These are phyloP conservation scores for Citrus maxima DNA, from an alignment of 345 rosid genomes.

Conservation along the genomic window DNA sequence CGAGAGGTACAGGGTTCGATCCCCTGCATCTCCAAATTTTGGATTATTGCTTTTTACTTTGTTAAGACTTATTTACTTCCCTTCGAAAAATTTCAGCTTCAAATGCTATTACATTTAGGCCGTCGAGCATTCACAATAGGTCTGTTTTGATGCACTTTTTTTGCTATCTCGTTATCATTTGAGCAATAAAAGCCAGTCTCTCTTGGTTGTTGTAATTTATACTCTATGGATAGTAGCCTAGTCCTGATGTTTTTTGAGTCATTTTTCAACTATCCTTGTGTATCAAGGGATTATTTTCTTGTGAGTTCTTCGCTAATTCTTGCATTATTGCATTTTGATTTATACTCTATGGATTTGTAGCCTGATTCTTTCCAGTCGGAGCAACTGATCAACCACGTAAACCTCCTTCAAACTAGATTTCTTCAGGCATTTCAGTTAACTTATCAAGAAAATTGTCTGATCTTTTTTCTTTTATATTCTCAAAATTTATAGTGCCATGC, in stretches of 20 bases:
- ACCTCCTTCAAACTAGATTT: not conserved
- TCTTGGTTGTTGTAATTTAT: too few species aligned
- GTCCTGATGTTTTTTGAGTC: not conserved
- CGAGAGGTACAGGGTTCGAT: conserved; percentile 93
- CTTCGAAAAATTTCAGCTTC: too few species aligned
- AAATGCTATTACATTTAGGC: too few species aligned
- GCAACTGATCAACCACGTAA: not conserved
- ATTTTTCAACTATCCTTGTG: too few species aligned
- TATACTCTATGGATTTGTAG: too few species aligned
- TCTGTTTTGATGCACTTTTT: too few species aligned
- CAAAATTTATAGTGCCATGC: not conserved
- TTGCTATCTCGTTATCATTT: too few species aligned
- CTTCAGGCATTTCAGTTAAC: not conserved
- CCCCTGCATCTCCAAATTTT: conserved; percentile 68
- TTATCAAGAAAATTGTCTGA: too few species aligned
- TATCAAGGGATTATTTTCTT: not conserved
- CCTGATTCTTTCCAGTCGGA: not conserved
- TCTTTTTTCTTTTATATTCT: not conserved
- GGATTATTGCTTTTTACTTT: too few species aligned
- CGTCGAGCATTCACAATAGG: too few species aligned
- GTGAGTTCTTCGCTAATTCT: not conserved
- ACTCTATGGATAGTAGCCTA: not conserved
- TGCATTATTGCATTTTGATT: not conserved
- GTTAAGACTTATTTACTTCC: too few species aligned
- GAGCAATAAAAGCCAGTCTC: too few species aligned